Base-by-base conservation (phyloP, 192 early-diverging fungal genomes). In the Entomortierella chlamydospora region DNA sequence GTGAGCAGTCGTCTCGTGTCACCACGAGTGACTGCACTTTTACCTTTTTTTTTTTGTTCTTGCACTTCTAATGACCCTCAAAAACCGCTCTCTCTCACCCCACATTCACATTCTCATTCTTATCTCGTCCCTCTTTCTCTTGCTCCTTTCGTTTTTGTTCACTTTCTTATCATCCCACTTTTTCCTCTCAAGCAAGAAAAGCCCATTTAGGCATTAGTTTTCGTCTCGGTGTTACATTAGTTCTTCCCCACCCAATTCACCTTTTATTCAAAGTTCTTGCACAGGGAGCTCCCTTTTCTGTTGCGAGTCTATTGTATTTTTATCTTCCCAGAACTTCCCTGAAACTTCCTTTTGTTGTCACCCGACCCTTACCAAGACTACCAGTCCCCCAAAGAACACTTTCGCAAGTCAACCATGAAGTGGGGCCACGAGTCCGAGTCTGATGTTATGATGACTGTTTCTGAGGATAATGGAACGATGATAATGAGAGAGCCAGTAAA, bases 371-470 rank as follows among this genome's bases (percentile, higher is more conserved):
- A 11, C 7, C 43, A 37, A 33, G 20, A 50, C 30, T 55, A 22
- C 53, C 12, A 41, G 12, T 11, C 39, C 31, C 7, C 28, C 41
- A 31, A 20, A 47, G 15, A 47, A 20, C 20, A 47, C 15, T 12
- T 20, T 11, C 45, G 45, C 10, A 7, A 37, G 10, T 10, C 34
- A 67, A 28, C 6, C 52, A 70, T 70, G 68, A 70, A 39, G 47
- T 22, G 7, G 25, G 34, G 61, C 33, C 58, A 70, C 58, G 57
- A 54, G 41, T 67, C 54, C 12, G 66, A 59, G 17, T 68, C 56
- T 23, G 56, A 51, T 18, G 57, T 51, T 29, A 9, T 41, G 39
- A 41, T 41, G 11, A 52, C 23, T 4, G 31, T 51, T 11, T 31
- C 30, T 23, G 52, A 25, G 22, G 7, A 31, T n/a, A n/a, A 7